A percentile compares a stretch with the other conserved stretches of the same genome.
Conservation (phyloP, 2,329 filamentous ascomycete species). For the Fusarium compactum region DNA sequence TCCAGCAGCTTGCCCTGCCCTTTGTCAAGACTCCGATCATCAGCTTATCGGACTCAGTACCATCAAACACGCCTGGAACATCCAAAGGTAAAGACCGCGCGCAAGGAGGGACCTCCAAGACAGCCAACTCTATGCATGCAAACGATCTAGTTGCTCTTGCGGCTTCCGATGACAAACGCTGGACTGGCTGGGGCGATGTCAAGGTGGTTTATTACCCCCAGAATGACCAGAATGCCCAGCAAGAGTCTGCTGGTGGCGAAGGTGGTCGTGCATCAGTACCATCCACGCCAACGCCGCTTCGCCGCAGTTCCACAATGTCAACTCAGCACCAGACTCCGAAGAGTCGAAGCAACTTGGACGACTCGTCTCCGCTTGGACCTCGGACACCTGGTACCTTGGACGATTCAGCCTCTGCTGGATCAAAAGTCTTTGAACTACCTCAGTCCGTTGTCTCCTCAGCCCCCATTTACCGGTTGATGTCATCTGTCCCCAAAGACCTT, state of each 20-base stretch:
- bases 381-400: slow-evolving; percentile 57
- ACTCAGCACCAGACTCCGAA: slow-evolving; percentile 58
- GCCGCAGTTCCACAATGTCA: slow-evolving; percentile 72
- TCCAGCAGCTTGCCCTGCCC: slow-evolving; percentile 85
- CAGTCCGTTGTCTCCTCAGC: slow-evolving; percentile 64
- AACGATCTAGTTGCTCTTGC: slow-evolving; percentile 85
- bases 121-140: slow-evolving; percentile 74
- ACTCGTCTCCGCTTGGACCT: slow-evolving; percentile 63
- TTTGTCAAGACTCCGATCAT: slow-evolving; percentile 78
- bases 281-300: slow-evolving; percentile 79
- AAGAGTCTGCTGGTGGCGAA: slow-evolving; percentile 46
- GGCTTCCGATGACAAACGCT: slow-evolving; percentile 68
- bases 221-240: slow-evolving; percentile 46
- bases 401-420: slow-evolving; percentile 56
- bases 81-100: slow-evolving; percentile 83
- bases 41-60: slow-evolving; percentile 64
- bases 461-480: slow-evolving; percentile 68
- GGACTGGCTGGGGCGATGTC: slow-evolving; percentile 85
- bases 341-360: slow-evolving; percentile 52
- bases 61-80: slow-evolving; percentile 66
- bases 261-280: slow-evolving; percentile 62
- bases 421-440: slow-evolving; percentile 74
- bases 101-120: slow-evolving; percentile 55
- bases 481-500: slow-evolving; percentile 70
- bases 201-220: slow-evolving; percentile 82